Conservation (phyloP, 352 stramenopile genomes). For the Phytophthora pinifolia region DNA sequence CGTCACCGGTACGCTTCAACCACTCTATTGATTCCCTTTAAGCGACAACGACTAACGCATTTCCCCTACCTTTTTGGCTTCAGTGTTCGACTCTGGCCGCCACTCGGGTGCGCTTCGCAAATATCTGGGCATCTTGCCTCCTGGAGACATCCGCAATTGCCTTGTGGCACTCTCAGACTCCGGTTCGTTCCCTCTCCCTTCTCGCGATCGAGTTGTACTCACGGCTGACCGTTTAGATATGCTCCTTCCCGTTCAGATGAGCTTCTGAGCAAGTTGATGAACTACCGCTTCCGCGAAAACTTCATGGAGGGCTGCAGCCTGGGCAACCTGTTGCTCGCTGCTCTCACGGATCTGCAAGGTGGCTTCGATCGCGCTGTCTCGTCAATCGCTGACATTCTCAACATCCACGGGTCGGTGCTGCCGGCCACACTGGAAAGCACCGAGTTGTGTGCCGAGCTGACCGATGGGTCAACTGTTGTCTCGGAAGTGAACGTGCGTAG, state of each 20-base stretch:
- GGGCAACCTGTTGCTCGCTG: conserved; percentile 76
- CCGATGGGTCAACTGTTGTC: conserved; percentile 67
- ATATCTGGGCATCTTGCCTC: conserved; percentile 79
- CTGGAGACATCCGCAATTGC: conserved; percentile 87
- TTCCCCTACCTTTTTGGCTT: neutral
- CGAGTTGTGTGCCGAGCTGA: conserved; percentile 77
- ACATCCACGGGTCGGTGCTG: conserved; percentile 78
- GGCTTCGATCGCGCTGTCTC: conserved; percentile 82
- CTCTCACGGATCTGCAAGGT: conserved; percentile 79
- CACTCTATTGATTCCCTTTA: neutral
- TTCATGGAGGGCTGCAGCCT: conserved; percentile 88
- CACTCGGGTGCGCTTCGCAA: conserved; percentile 83
- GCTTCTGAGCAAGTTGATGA: conserved; percentile 88
- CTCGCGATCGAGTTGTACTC: neutral
- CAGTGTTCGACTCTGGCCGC: conserved; percentile 83
- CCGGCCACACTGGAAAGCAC: conserved; percentile 85
- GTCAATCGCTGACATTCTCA: conserved; percentile 85
- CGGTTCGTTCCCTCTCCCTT: conserved; percentile 31
- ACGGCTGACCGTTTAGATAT: neutral
- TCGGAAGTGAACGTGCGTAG: conserved; percentile 85
- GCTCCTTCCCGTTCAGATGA: conserved; percentile 48
- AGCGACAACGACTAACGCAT: neutral
- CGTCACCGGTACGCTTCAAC: conserved; percentile 51
- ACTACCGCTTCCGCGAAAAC: conserved; percentile 87
- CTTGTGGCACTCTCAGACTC: conserved; percentile 82